Evolutionary conservation across 176 grass and related monocot species (phyloP).

Genomic region (Aegilops sharonensis): DNA sequence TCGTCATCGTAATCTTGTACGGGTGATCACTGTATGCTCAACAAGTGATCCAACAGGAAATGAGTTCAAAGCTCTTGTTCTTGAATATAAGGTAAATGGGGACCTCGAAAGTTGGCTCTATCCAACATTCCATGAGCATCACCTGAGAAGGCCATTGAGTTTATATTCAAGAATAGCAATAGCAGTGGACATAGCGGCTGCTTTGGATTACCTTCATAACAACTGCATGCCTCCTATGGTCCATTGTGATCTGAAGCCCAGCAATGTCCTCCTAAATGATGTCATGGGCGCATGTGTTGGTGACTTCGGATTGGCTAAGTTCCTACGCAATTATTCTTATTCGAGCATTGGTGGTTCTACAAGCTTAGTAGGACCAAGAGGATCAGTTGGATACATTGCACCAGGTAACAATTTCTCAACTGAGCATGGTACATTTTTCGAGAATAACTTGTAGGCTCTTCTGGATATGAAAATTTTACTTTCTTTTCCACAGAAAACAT

Average conservation of each 20-base stretch:
- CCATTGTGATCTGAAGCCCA: constrained; percentile 59
- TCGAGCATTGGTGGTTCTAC: constrained; percentile 1
- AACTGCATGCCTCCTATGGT: constrained; percentile 30
- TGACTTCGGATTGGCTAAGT: constrained; percentile 46
- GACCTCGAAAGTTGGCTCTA: constrained; percentile 57
- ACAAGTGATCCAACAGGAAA: constrained; percentile 27
- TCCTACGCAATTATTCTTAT: neutral
- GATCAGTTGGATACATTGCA: constrained; percentile 45
- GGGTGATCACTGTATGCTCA: constrained; percentile 39
- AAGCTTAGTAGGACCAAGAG: constrained; percentile 22
- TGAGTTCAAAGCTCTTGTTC: constrained; percentile 62
- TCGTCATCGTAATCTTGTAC: constrained; percentile 49
- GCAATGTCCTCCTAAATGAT: constrained; percentile 47
- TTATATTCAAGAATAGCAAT: constrained; percentile 41
- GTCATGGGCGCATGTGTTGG: constrained; percentile 37
- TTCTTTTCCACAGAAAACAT: neutral
- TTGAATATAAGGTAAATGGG: constrained; percentile 46
- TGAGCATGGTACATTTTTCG: neutral
- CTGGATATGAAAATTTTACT: neutral
- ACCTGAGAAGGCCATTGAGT: constrained; percentile 4
- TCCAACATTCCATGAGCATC: neutral
- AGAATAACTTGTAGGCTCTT: neutral
- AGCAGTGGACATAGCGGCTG: constrained; percentile 42
- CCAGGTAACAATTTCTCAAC: constrained; percentile 17
- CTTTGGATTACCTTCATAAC: constrained; percentile 51